Conservation (phyloP, 805 yeast species). For the Komagataella populi region DNA sequence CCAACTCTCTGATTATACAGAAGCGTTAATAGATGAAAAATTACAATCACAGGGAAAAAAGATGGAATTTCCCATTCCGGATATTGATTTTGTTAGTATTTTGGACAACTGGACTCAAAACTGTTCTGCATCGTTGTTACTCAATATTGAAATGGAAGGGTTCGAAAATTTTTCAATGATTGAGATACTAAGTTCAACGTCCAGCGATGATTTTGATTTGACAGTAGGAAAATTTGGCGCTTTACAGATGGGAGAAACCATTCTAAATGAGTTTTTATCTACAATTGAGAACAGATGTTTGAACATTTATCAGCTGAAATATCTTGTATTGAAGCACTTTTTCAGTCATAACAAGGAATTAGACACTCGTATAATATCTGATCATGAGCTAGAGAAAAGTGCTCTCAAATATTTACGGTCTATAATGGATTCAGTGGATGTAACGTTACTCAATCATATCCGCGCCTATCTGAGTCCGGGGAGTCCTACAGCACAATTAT, state of each 20-base stretch:
- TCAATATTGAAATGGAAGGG: slow-evolving; percentile 3
- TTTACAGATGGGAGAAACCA: slow-evolving; percentile 7
- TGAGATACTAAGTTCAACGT: slow-evolving; percentile 15
- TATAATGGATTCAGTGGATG: slow-evolving; percentile 15
- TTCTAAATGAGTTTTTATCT: slow-evolving; percentile 7
- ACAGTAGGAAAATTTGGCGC: slow-evolving; percentile 8
- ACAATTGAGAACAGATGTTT: slow-evolving; percentile 6
- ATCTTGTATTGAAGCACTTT: slow-evolving; percentile 11
- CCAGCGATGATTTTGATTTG: slow-evolving; percentile 5
- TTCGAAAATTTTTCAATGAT: slow-evolving; percentile 13
- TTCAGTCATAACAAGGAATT: slow-evolving; percentile 5
- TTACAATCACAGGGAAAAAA: neutral
- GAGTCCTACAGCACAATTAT: slow-evolving; percentile 1
- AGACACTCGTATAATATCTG: slow-evolving; percentile 12
- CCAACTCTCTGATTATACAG: neutral
- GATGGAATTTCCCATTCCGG: neutral
- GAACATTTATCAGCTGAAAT: slow-evolving; percentile 16
- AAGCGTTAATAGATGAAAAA: neutral
- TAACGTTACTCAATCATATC: slow-evolving; percentile 7
- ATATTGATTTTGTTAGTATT: slow-evolving; percentile 12
- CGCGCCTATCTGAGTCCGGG: slow-evolving; percentile 2
- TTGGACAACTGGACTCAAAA: slow-evolving; percentile 18
- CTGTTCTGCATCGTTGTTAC: slow-evolving; percentile 4
- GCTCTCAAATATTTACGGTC: slow-evolving; percentile 9
- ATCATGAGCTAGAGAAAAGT: slow-evolving; percentile 9